Percentiles rank a stretch among this genome's conserved stretches.
phyloP scores from a whole-genome alignment of 371 early-diverging fungal species.

The Fennellomyces sp. region DNA sequence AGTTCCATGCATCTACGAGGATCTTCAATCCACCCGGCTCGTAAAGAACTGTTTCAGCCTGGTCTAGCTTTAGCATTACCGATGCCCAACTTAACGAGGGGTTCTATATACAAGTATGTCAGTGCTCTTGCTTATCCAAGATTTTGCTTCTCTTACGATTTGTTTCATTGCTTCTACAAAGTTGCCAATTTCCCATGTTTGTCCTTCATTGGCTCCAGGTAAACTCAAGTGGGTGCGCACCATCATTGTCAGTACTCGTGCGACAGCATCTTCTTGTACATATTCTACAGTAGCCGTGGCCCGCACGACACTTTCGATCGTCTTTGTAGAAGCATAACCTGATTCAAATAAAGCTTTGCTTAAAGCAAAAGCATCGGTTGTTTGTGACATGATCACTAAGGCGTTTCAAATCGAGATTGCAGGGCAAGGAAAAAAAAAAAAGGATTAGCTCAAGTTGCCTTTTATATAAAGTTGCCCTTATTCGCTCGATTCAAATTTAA shows the following conservation, averaged over 20 bases:
- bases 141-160: not conserved
- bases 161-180: constrained; percentile 28
- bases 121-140: not conserved
- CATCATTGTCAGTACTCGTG: constrained; percentile 35
- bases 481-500: too few species aligned
- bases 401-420: too few species aligned
- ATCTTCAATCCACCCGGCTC: constrained; percentile 65
- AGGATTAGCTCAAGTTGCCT: too few species aligned
- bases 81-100: constrained; percentile 63
- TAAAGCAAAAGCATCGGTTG: constrained; percentile 15
- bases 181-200: constrained; percentile 37
- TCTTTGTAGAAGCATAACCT: constrained; percentile 31
- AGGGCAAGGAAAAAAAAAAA: not conserved
- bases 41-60: constrained; percentile 62
- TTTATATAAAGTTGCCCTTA: too few species aligned
- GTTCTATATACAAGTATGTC: constrained; percentile 28
- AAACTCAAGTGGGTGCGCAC: constrained; percentile 33
- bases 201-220: constrained; percentile 26
- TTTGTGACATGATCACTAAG: constrained; percentile 22
- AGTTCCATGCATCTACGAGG: constrained; percentile 64
- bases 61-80: constrained; percentile 67
- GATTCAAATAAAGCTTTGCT: constrained; percentile 33
- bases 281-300: constrained; percentile 29
- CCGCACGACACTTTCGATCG: constrained; percentile 31
- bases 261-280: constrained; percentile 32